Conservation (phyloP, 2,329 filamentous ascomycete genomes). For the Ceratocystis huliohia region DNA sequence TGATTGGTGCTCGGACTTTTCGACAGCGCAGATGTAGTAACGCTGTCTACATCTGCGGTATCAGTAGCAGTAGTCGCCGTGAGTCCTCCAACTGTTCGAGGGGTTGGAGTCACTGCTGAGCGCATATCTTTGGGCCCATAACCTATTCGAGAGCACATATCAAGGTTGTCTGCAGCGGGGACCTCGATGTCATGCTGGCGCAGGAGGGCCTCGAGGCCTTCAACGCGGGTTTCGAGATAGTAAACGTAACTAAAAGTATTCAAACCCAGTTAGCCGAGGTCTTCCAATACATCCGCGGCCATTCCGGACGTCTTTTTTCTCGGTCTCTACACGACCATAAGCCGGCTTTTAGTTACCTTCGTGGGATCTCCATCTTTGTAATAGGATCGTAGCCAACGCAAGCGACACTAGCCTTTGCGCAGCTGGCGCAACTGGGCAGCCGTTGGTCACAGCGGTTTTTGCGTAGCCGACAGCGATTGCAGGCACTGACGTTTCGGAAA, state of each 20-base stretch:
- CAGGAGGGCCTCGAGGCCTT: constrained; percentile 69
- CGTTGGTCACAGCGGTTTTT: constrained; percentile 95
- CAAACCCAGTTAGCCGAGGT: constrained; percentile 8
- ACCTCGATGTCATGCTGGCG: constrained; percentile 56
- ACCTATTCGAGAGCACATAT: constrained; percentile 43
- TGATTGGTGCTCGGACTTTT: constrained; percentile 7
- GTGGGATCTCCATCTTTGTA: constrained; percentile 86
- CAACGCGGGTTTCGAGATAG: constrained; percentile 78
- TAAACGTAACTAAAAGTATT: constrained; percentile 61
- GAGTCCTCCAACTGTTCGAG: not conserved
- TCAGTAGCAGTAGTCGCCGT: not conserved
- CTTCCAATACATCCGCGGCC: no score
- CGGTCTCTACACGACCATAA: no score
- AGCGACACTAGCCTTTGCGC: constrained; percentile 80
- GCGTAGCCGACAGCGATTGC: constrained; percentile 78
- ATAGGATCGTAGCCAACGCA: constrained; percentile 96
- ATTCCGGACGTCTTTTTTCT: no score
- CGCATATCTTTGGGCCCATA: constrained; percentile 26
- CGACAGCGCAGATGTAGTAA: not conserved
- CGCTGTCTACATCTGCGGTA: not conserved
- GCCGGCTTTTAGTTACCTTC: constrained; percentile 53
- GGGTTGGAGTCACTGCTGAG: constrained; percentile 11
- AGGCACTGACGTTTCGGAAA: constrained; percentile 84
- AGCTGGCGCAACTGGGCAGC: constrained; percentile 78
- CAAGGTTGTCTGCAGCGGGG: constrained; percentile 57